Base-by-base conservation (phyloP, 805 yeast genomes). In the Saturnispora dispora region DNA sequence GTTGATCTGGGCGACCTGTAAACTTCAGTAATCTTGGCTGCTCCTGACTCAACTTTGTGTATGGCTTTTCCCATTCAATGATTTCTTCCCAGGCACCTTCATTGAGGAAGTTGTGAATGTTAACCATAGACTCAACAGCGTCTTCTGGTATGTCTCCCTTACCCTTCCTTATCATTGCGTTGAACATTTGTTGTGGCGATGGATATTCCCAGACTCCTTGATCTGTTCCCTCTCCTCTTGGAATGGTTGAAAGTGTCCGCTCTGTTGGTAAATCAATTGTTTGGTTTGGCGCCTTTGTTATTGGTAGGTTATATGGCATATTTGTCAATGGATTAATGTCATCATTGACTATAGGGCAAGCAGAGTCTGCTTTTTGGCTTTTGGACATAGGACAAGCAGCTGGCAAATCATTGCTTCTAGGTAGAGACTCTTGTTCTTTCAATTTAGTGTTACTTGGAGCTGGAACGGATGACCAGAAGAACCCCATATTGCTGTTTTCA, bases 41-140 rank as follows among this genome's bases (percentile, higher is more conserved):
- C 22, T 75, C 69, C 30, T 75, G 68, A 5, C 83, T 71, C 54
- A 70, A 61, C 40, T 68, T 69, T 3, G 87, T 77, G 65, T 90
- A 77, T 51, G 82, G 81, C 55, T 74, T 67, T 70, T 93, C 99
- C 99, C 99, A 93, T 53, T 83, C 78, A 56, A 88, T 71, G 50
- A 93, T 89, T 65, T 93, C 96, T 54, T 79, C 79, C 99, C 99
- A 93, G 10, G 97, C 97, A 13, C 96, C 96, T 66, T 93, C 99
- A 66, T 93, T 93, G 56, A 93, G 69, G 63, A 90, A 93, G 67
- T 93, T 93, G 69, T 93, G 99, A 45, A 93, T 95, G 57, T 85
- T 91, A 25, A 93, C 99, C 99, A 93, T 93, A 45, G 87, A 78
- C 59, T 88, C 96, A 3, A 93, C 97, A 1, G 96, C 96, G 56